Conservation (phyloP, 345 rosid genomes). For the Alliaria petiolata region DNA sequence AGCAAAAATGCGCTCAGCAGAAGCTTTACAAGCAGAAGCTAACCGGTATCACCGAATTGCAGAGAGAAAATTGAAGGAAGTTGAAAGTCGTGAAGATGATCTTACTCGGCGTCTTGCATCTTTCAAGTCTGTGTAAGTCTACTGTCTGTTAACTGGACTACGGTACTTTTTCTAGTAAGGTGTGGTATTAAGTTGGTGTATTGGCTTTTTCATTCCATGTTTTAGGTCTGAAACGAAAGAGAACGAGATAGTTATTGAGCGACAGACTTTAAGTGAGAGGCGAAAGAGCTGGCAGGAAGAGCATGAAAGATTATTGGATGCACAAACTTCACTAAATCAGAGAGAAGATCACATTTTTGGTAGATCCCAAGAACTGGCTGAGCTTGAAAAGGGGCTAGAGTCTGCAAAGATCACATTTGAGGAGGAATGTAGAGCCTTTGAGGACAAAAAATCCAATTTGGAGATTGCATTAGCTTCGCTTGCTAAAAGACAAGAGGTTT, state of each 20-base stretch:
- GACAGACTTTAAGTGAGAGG: constrained; percentile 70
- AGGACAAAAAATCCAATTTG: constrained; percentile 52
- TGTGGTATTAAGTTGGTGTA: neutral
- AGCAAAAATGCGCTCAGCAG: constrained; percentile 59
- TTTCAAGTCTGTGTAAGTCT: constrained; percentile 76
- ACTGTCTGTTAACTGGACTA: constrained; percentile 6
- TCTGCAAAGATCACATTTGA: constrained; percentile 49
- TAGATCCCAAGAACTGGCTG: constrained; percentile 65
- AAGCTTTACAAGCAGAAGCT: constrained; percentile 73
- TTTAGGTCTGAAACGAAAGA: constrained; percentile 83
- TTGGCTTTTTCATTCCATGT: constrained; percentile 12
- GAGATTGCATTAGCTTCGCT: constrained; percentile 48
- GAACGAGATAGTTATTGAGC: constrained; percentile 56
- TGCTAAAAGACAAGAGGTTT: constrained; percentile 77
- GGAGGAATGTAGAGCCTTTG: constrained; percentile 50
- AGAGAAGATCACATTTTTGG: constrained; percentile 75
- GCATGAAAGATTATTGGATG: constrained; percentile 73
- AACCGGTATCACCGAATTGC: constrained; percentile 61
- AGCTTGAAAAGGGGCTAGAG: constrained; percentile 54
- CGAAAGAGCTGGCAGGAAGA: constrained; percentile 69
- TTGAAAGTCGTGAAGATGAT: constrained; percentile 84
- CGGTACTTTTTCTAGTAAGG: neutral
- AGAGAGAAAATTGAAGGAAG: constrained; percentile 85
- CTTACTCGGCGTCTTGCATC: constrained; percentile 50
- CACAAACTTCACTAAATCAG: constrained; percentile 67